Evolutionary conservation across 2,329 filamentous ascomycete species (phyloP), one percentile per base, ranked within the genome.

Genomic region (Grosmannia huntii): DNA sequence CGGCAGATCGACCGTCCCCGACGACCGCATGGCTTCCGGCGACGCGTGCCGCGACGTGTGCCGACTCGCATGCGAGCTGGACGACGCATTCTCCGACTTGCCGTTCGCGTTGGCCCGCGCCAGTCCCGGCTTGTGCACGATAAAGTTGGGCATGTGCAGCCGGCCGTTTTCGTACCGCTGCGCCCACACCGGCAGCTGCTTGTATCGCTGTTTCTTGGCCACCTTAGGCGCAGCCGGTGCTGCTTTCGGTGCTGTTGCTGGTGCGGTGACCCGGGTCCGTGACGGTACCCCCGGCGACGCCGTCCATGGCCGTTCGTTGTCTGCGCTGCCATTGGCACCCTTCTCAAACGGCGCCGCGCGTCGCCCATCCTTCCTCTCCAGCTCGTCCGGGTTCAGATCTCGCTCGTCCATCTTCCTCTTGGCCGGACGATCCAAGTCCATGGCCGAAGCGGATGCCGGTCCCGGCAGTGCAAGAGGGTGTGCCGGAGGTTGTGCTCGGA

Each of bases 341-440:
- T 61, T 62, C 59, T 77, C 75, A 52, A 75, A 76, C 1, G 79
- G 77, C 11, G 76, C 74, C 3, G 77, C 76, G 2, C 63, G 60
- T 46, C 78, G 74, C 21, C 70, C 64, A 36, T 77, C 73, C 49
- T 72, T 73, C 50, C 71, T 74, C 60, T 82, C 78, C 23, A 81
- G 64, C 64, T 82, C 80, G 36, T 75, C 73, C 10, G 75, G 76
- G 56, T 71, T 74, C 59, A 81, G 65, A 63, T 76, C 73, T 53
- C 75, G 67, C 60, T 77, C 74, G 33, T 75, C 75, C 31, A 77
- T 67, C 66, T 79, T 79, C 57, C 76, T 69, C 65, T 79, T 79
- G 27, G 70, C 72, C 31, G 75, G 66, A 56, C 62, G 61, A 52
- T 70, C 70, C 51, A 65, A 60, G 41, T 71, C 69, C 65, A 69